These are phyloP conservation scores for Penicillium verhagenii DNA, from an alignment of 495 filamentous ascomycete species.

Conservation along the genomic window DNA sequence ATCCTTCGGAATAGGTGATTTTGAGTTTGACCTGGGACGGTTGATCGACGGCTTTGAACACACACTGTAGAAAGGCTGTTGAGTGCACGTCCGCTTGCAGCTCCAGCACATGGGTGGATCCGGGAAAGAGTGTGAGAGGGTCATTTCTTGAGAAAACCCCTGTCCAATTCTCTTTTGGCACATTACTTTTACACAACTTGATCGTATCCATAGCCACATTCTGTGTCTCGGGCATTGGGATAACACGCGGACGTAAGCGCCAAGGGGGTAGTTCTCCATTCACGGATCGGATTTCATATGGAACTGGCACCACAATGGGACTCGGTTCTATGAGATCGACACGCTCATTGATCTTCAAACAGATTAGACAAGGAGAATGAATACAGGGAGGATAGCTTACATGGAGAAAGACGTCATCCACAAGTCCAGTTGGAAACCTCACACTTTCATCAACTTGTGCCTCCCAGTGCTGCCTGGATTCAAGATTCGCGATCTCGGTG, in stretches of 20 bases:
- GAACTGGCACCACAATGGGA: conserved; percentile 11
- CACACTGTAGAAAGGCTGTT: conserved; percentile 36
- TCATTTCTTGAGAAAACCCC: conserved; percentile 5
- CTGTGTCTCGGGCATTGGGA: conserved; percentile 33
- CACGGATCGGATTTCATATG: conserved; percentile 29
- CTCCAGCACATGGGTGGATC: conserved; percentile 31
- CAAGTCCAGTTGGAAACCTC: conserved; percentile 33
- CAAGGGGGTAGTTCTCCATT: conserved; percentile 40
- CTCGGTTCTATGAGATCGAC: conserved; percentile 11
- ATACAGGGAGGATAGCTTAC: conserved; percentile 16
- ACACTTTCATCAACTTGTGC: conserved; percentile 27
- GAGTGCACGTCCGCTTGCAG: conserved; percentile 36
- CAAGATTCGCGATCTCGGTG: conserved; percentile 18
- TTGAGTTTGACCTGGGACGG: conserved; percentile 25
- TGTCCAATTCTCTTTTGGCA: conserved; percentile 18
- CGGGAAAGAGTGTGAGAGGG: conserved; percentile 16
- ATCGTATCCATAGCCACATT: conserved; percentile 14
- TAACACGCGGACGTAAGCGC: conserved; percentile 30
- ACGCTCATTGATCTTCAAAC: conserved; percentile 38
- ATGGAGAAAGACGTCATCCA: conserved; percentile 41
- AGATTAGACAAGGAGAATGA: neutral
- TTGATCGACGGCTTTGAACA: conserved; percentile 17
- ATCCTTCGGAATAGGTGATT: conserved; percentile 41
- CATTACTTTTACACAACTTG: conserved; percentile 22
- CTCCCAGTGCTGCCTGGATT: conserved; percentile 20